Evolutionary conservation across 2,329 filamentous ascomycete genomes (phyloP).

Genomic region (Domatiomyces globalis): DNA sequence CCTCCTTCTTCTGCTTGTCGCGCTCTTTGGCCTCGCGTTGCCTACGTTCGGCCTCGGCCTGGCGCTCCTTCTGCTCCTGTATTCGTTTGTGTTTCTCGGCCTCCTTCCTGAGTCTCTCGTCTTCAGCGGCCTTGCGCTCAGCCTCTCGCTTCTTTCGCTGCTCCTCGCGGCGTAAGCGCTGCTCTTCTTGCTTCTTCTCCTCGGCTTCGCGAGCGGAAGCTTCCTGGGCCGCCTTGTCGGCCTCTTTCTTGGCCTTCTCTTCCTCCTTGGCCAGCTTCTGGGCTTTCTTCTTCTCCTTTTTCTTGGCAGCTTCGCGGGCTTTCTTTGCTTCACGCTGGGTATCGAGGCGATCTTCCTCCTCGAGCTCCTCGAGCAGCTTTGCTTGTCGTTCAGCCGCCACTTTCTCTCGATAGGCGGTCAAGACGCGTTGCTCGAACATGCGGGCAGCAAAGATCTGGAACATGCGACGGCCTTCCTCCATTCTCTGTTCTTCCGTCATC

Average conservation of each 20-base stretch:
- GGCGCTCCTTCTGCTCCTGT: conserved; percentile 72
- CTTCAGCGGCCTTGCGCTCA: conserved; percentile 78
- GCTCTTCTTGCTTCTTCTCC: conserved; percentile 65
- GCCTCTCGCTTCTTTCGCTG: conserved; percentile 83
- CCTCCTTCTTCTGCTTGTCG: conserved; percentile 62
- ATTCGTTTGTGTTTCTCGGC: conserved; percentile 65
- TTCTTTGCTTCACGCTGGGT: conserved; percentile 80
- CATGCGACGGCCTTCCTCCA: conserved; percentile 97
- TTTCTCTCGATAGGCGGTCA: conserved; percentile 96
- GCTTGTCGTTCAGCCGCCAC: conserved; percentile 84
- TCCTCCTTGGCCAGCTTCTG: conserved; percentile 85
- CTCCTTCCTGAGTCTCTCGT: conserved; percentile 72
- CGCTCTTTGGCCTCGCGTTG: conserved; percentile 63
- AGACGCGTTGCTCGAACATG: conserved; percentile 96
- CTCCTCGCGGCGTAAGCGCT: conserved; percentile 70
- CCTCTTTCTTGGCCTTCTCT: conserved; percentile 74
- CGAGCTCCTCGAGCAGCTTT: conserved; percentile 78
- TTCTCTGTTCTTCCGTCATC: conserved; percentile 95
- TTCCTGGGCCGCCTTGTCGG: conserved; percentile 79
- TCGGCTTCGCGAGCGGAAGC: conserved; percentile 61
- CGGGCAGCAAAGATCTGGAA: conserved; percentile 98
- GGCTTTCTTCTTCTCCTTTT: conserved; percentile 81
- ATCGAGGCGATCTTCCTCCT: conserved; percentile 65
- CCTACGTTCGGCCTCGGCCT: conserved; percentile 75
- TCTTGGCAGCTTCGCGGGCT: conserved; percentile 83